Percentiles rank a stretch among this genome's conserved stretches.
Evolutionary conservation across 2,329 filamentous ascomycete genomes (phyloP).

Genomic region (Aspergillus fijiensis): DNA sequence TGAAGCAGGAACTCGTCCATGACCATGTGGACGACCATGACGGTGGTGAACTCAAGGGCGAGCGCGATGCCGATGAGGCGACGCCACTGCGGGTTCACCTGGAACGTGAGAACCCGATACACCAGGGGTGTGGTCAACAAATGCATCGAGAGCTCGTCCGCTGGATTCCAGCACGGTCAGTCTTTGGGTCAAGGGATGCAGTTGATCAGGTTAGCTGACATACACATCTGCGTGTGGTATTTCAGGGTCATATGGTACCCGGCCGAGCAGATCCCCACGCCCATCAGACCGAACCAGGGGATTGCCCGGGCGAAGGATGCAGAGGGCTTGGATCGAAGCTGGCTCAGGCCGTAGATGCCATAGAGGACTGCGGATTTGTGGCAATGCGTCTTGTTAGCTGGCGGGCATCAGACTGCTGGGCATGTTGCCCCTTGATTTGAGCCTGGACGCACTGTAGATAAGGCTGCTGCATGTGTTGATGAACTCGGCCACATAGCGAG

Average conservation of each 20-base stretch:
- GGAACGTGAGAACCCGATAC: constrained; percentile 43
- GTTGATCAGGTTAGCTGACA: not conserved
- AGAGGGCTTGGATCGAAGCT: constrained; percentile 20
- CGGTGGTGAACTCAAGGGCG: constrained; percentile 24
- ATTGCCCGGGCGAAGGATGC: constrained; percentile 30
- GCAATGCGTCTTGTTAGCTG: not conserved
- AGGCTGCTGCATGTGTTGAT: constrained; percentile 48
- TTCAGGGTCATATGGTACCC: constrained; percentile 35
- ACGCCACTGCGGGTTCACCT: constrained; percentile 25
- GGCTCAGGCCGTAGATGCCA: constrained; percentile 40
- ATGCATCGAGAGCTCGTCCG: constrained; percentile 47
- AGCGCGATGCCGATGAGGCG: constrained; percentile 24
- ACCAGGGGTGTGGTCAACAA: constrained; percentile 45
- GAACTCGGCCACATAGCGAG: constrained; percentile 47
- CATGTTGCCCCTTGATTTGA: not conserved
- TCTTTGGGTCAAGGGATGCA: not conserved
- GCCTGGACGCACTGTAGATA: constrained; percentile 29
- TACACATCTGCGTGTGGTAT: constrained; percentile 37
- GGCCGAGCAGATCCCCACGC: constrained; percentile 30
- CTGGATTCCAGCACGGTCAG: constrained; percentile 16
- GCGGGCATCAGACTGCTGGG: not conserved
- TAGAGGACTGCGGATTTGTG: constrained; percentile 32
- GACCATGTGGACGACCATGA: constrained; percentile 46
- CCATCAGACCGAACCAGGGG: constrained; percentile 42
- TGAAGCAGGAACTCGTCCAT: constrained; percentile 48